These are phyloP conservation scores for Clonostachys rosea DNA, from an alignment of 2,329 filamentous ascomycete genomes.

Conservation along the genomic window DNA sequence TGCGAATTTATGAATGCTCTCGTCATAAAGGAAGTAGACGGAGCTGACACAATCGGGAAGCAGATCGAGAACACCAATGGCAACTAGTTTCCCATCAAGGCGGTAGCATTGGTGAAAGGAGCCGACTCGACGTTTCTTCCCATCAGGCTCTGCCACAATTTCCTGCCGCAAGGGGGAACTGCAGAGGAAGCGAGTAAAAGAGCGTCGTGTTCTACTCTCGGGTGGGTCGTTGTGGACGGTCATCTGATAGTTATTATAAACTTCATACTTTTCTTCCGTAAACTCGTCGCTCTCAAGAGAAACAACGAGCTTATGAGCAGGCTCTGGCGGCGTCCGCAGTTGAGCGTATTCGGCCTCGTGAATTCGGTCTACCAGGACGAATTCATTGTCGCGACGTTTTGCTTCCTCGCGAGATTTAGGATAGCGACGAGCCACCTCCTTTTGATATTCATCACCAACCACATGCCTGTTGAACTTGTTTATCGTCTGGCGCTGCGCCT, in stretches of 20 bases:
- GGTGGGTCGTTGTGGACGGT: conserved; percentile 66
- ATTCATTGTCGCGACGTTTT: conserved; percentile 60
- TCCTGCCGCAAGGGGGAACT: conserved; percentile 57
- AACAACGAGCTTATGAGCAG: conserved; percentile 64
- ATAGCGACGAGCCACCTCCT: conserved; percentile 57
- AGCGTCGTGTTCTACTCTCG: conserved; percentile 49
- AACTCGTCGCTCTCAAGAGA: conserved; percentile 67
- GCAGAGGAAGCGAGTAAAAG: conserved; percentile 73
- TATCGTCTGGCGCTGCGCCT: conserved; percentile 69
- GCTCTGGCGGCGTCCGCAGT: conserved; percentile 54
- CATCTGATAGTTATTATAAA: conserved; percentile 73
- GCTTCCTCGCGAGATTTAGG: conserved; percentile 64
- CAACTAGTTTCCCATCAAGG: conserved; percentile 70
- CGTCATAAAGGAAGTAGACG: conserved; percentile 80
- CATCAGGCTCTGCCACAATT: conserved; percentile 36
- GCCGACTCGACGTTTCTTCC: conserved; percentile 53
- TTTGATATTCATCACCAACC: conserved; percentile 62
- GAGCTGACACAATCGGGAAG: conserved; percentile 73
- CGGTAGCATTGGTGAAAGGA: conserved; percentile 82
- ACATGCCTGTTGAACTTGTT: conserved; percentile 74
- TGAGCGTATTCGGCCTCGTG: conserved; percentile 61
- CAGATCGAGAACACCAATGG: conserved; percentile 72
- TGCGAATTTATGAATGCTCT: conserved; percentile 63
- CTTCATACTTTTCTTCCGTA: conserved; percentile 68
- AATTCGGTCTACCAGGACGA: conserved; percentile 61